Evolutionary conservation across 176 grass and related monocot species (phyloP), one percentile per base, ranked within the genome.

Genomic region (Poa pratensis): DNA sequence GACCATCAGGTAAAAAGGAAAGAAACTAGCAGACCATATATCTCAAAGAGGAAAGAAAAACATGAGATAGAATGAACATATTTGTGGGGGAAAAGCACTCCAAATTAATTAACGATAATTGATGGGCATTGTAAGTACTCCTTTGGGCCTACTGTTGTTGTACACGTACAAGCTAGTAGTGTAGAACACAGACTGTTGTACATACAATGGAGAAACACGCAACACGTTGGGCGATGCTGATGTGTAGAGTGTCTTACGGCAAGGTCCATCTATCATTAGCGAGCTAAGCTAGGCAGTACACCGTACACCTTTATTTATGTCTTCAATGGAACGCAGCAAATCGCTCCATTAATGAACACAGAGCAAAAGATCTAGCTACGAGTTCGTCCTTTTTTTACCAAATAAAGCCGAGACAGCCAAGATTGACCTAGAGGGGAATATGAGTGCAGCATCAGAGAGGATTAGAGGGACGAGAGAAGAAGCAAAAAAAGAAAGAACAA

Each of bases 1-100:
- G 71, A 74, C 71, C 45, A 51, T 75, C 62, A 65, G 62, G 62
- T 65, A 65, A 65, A 34, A 63, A 65, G 14, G 14, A 74, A 34
- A 16, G 9, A 76, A 53, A 49, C 17, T 35, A 13, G 60, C 24
- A 42, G 22, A 53, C 40, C 63, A 52, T 35, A 35, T 18, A 51
- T 76, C 28, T 62, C 73, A 50, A 23, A 32, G 28, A 80, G 22
- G 52, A 37, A 65, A 80, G 9, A 40, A 76, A 59, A n/a, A 23
- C 19, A 26, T 62, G 34, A 45, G 42, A 52, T 30, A 10, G 46
- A 77, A 52, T 58, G 27, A 48, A 48, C 9, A 26, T 73, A 22
- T 80, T 9, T 86, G 46, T 80, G n/a, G 76, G 9, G 74, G 74
- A 16, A 26, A 68, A 85, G 26, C 51, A 30, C 17, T 73, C 39